A percentile compares a stretch with the other conserved stretches of the same genome.
Conservation (phyloP, 257 asterid genomes). For the Petunia secreta region DNA sequence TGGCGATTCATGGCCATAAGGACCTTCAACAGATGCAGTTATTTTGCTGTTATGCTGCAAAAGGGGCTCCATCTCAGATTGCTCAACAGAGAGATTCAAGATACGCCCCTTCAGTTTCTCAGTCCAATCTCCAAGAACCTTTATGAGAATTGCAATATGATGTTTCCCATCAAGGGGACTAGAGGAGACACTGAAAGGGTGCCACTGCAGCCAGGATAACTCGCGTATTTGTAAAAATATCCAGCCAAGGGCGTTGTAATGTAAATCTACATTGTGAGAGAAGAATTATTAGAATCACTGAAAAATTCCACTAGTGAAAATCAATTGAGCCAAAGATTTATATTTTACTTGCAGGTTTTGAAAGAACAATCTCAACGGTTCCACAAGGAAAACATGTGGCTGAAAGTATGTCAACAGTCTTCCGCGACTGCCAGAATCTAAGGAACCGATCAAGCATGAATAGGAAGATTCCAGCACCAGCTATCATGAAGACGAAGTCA, state of each 20-base stretch:
- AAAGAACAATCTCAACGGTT: constrained; percentile 61
- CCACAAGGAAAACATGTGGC: constrained; percentile 67
- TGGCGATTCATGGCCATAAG: constrained; percentile 87
- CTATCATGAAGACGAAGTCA: constrained; percentile 54
- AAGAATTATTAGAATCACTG: background rate
- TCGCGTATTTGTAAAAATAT: constrained; percentile 61
- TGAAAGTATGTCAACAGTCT: constrained; percentile 52
- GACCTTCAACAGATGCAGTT: constrained; percentile 80
- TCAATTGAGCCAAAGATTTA: background rate
- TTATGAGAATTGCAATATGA: constrained; percentile 57
- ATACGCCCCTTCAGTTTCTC: constrained; percentile 43
- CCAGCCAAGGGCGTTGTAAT: constrained; percentile 74
- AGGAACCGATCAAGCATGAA: constrained; percentile 76
- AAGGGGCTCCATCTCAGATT: constrained; percentile 32
- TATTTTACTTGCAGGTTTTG: constrained; percentile 60
- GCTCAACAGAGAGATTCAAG: constrained; percentile 34
- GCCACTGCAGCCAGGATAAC: constrained; percentile 76
- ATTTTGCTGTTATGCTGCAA: constrained; percentile 40
- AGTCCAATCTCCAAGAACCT: constrained; percentile 73
- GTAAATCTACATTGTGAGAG: constrained; percentile 47
- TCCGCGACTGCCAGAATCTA: constrained; percentile 67
- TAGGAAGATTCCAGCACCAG: constrained; percentile 62
- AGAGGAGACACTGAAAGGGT: constrained; percentile 74
- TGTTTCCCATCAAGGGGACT: constrained; percentile 65
- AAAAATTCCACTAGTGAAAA: background rate